Conservation (phyloP, 164 flowering plant genomes). For the Umbilicus rupestris region DNA sequence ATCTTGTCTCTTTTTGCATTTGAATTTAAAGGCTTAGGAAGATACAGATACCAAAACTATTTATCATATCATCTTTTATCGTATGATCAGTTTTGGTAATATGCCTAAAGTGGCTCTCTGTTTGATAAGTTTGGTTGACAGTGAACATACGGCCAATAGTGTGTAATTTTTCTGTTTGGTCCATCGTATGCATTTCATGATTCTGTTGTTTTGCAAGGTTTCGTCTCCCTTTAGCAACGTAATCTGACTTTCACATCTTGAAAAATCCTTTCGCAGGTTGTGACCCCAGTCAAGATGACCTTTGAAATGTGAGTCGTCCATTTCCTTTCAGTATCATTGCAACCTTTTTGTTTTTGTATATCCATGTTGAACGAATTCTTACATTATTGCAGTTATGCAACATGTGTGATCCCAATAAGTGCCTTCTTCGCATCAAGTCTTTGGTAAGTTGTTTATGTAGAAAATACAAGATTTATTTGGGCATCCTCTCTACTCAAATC, state of each 20-base stretch:
- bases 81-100: neutral
- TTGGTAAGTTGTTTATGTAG: conserved; percentile 47
- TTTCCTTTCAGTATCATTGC: neutral
- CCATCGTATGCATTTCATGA: neutral
- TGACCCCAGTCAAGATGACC: conserved; percentile 96
- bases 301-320: conserved; percentile 44
- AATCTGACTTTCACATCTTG: neutral
- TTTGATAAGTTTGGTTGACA: neutral
- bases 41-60: neutral
- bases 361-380: neutral
- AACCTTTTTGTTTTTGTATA: neutral
- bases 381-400: conserved; percentile 58
- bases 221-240: neutral
- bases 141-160: neutral
- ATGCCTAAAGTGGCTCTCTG: neutral
- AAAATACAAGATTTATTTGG: neutral
- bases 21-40: neutral
- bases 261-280: conserved; percentile 49
- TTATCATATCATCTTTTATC: neutral
- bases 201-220: neutral
- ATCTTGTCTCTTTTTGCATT: neutral
- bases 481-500: too few species aligned
- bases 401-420: conserved; percentile 91
- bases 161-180: neutral
- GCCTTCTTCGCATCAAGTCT: conserved; percentile 96